A percentile compares a stretch with the other conserved stretches of the same genome.
Evolutionary conservation across 2,329 filamentous ascomycete species (phyloP).

Genomic region (Diplodia sapinea): DNA sequence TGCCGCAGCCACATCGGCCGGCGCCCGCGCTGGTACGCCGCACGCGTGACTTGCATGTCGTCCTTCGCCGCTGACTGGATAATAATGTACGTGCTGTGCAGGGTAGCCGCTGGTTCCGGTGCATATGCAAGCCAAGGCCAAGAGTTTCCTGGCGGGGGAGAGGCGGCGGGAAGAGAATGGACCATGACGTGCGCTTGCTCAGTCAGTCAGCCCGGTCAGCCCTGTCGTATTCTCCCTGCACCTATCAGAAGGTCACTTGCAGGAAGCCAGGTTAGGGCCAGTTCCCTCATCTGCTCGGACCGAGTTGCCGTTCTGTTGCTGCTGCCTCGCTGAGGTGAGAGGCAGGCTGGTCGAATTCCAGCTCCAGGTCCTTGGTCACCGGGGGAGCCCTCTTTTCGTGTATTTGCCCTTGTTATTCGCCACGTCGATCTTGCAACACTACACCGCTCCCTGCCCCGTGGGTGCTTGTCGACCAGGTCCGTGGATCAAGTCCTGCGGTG

Average conservation of each 20-base stretch:
- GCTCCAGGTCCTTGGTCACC: neutral
- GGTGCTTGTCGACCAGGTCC: neutral
- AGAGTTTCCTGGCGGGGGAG: neutral
- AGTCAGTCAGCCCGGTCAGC: neutral
- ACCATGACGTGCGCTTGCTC: neutral
- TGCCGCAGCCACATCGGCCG: neutral
- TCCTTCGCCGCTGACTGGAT: neutral
- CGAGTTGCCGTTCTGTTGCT: neutral
- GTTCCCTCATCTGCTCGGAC: neutral
- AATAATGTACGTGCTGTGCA: neutral
- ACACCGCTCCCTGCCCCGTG: neutral
- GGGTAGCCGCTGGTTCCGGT: neutral
- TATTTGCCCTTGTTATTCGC: neutral
- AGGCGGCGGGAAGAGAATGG: neutral
- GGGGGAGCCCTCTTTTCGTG: neutral
- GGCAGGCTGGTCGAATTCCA: neutral
- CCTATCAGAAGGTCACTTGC: neutral
- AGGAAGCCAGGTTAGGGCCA: neutral
- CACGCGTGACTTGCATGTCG: conserved; percentile 8
- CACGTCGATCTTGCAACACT: neutral
- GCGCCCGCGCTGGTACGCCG: neutral
- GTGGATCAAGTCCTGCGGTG: neutral
- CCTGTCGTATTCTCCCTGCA: neutral
- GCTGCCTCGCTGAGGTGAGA: neutral
- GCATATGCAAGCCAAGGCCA: conserved; percentile 2